These are phyloP conservation scores for Saturnispora dispora DNA, from an alignment of 805 yeast species.

Conservation along the genomic window DNA sequence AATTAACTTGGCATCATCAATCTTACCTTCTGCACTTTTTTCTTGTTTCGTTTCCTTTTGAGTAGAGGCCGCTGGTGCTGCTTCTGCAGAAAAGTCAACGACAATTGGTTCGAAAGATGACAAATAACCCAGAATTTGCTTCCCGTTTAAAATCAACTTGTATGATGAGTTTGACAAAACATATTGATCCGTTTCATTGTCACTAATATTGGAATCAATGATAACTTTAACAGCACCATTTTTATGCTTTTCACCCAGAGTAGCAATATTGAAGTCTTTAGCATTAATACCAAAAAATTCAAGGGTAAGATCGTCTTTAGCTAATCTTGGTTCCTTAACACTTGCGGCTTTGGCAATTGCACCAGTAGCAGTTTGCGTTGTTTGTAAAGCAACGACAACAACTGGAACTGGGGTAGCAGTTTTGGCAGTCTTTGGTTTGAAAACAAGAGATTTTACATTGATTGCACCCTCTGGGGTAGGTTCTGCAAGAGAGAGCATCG, in stretches of 20 bases:
- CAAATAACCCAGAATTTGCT: conserved; percentile 38
- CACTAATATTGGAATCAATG: conserved; percentile 42
- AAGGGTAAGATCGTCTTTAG: conserved; percentile 68
- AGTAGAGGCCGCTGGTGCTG: conserved; percentile 31
- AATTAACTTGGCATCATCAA: conserved; percentile 81
- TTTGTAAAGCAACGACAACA: conserved; percentile 63
- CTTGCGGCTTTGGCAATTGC: conserved; percentile 56
- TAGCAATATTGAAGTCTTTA: conserved; percentile 54
- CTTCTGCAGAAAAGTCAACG: conserved; percentile 46
- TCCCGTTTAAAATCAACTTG: conserved; percentile 42
- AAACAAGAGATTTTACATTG: conserved; percentile 67
- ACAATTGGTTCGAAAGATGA: conserved; percentile 41
- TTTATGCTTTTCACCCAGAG: conserved; percentile 37
- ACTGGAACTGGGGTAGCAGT: conserved; percentile 71
- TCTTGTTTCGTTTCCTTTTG: conserved; percentile 19
- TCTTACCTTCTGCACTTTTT: conserved; percentile 36
- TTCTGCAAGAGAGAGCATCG: conserved; percentile 53
- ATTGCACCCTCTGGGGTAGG: conserved; percentile 42
- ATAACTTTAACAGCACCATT: conserved; percentile 49
- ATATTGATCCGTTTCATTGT: conserved; percentile 30
- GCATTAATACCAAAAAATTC: conserved; percentile 51
- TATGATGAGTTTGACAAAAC: conserved; percentile 44
- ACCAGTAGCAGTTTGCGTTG: conserved; percentile 61
- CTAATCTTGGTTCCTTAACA: conserved; percentile 81
- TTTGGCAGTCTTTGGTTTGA: conserved; percentile 88